A percentile compares a stretch with the other conserved stretches of the same genome.
Evolutionary conservation across 2,329 filamentous ascomycete genomes (phyloP).

Genomic region (Epichloe sylvatica): DNA sequence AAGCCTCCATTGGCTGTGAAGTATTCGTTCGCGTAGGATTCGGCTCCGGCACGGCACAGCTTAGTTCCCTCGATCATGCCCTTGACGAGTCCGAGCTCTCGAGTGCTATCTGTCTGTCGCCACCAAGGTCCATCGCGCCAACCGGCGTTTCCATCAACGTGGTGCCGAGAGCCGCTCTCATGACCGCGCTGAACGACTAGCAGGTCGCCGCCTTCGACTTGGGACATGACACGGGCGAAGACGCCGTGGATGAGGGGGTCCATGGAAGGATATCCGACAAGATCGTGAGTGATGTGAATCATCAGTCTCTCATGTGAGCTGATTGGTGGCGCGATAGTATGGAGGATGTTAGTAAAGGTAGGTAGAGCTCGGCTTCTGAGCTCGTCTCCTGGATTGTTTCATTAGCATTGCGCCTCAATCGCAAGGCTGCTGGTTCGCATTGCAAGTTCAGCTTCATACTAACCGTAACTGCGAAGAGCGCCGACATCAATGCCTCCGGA

Average conservation of each 20-base stretch:
- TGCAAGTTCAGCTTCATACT: constrained; percentile 2
- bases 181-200: constrained; percentile 88
- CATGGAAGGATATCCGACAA: constrained; percentile 85
- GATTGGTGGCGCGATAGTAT: constrained; percentile 91
- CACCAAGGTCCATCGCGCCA: constrained; percentile 98
- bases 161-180: constrained; percentile 59
- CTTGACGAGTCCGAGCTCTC: constrained; percentile 66
- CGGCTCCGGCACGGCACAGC: constrained; percentile 76
- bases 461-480: constrained; percentile 42
- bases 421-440: not conserved
- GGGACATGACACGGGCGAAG: constrained; percentile 94
- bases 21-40: constrained; percentile 76
- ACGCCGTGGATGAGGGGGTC: constrained; percentile 85
- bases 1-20: constrained; percentile 66
- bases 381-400: constrained; percentile 54
- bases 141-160: constrained; percentile 45
- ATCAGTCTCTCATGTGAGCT: constrained; percentile 91
- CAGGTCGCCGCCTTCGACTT: constrained; percentile 92
- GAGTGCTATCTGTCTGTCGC: constrained; percentile 54
- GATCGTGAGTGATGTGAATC: constrained; percentile 94
- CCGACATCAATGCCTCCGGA: constrained; percentile 50
- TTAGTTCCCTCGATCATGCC: constrained; percentile 81
- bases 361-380: constrained; percentile 75
- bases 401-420: not conserved
- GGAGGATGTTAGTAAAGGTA: constrained; percentile 86